Evolutionary conservation across 805 yeast species (phyloP).

Genomic region (Saccharomyces mikatae): DNA sequence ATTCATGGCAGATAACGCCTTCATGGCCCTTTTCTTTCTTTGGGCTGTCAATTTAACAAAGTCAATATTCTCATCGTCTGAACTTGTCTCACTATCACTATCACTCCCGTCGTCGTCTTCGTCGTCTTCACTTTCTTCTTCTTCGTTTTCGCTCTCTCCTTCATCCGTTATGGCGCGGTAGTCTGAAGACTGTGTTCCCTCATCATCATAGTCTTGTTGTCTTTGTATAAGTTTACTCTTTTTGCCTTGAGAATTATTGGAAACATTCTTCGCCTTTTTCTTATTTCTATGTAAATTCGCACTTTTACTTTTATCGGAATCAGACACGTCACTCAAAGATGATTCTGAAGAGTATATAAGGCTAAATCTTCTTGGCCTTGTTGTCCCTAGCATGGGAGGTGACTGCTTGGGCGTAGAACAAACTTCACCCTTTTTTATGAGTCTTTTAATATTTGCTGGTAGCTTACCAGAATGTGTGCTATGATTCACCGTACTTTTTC

Average conservation of each 20-base stretch:
- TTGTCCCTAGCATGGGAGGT: not conserved
- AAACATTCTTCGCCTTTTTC: conserved; percentile 18
- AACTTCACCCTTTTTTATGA: conserved; percentile 2
- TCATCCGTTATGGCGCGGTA: conserved; percentile 23
- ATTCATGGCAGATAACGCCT: conserved; percentile 35
- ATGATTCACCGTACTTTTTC: conserved; percentile 10
- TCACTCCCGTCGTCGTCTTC: conserved; percentile 31
- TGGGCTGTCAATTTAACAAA: conserved; percentile 66
- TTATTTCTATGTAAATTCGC: conserved; percentile 20
- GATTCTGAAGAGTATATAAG: conserved; percentile 38
- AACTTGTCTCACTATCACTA: conserved; percentile 40
- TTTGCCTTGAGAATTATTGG: conserved; percentile 25
- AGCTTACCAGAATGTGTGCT: conserved; percentile 4
- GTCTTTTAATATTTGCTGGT: conserved; percentile 6
- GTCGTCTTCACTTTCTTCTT: conserved; percentile 17
- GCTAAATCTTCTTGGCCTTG: conserved; percentile 36
- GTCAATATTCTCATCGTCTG: conserved; percentile 63
- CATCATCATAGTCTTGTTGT: conserved; percentile 13
- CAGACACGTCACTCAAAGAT: conserved; percentile 33
- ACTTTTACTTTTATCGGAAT: conserved; percentile 27
- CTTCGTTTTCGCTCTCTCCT: conserved; percentile 19
- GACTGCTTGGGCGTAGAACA: not conserved
- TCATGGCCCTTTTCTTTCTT: conserved; percentile 48
- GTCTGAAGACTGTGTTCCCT: conserved; percentile 19
- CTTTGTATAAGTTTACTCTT: conserved; percentile 32